Evolutionary conservation across 768 basidiomycete genomes (phyloP).

Genomic region (Gautieria morchelliformis): DNA sequence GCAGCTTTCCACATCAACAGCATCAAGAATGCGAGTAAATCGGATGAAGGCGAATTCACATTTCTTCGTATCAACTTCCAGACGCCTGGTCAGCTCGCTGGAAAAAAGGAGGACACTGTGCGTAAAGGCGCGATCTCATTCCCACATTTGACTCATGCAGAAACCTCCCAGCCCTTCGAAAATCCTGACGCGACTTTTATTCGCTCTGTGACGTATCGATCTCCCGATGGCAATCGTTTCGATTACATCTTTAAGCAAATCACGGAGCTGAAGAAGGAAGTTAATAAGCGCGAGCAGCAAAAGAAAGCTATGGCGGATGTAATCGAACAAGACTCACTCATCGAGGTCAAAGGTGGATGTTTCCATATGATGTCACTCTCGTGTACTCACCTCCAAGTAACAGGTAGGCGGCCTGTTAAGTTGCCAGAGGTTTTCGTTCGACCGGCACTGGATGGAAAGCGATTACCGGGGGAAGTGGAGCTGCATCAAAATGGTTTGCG

Average conservation of each 20-base stretch:
- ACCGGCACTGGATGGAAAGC: constrained; percentile 90
- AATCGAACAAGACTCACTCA: constrained; percentile 83
- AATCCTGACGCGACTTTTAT: constrained; percentile 95
- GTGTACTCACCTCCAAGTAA: not conserved
- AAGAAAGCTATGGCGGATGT: constrained; percentile 99
- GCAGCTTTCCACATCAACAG: constrained; percentile 98
- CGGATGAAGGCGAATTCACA: constrained; percentile 90
- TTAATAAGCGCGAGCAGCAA: constrained; percentile 94
- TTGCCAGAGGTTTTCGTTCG: constrained; percentile 89
- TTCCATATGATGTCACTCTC: not conserved
- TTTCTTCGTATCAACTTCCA: constrained; percentile 97
- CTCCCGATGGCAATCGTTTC: constrained; percentile 81
- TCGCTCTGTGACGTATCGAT: constrained; percentile 90
- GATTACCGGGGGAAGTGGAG: constrained; percentile 94
- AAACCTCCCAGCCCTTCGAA: constrained; percentile 68
- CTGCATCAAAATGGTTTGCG: constrained; percentile 96
- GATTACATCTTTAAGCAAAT: constrained; percentile 86
- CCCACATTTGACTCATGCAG: not conserved
- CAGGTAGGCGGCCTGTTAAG: constrained; percentile 62
- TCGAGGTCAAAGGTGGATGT: constrained; percentile 68
- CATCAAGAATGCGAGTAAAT: constrained; percentile 96
- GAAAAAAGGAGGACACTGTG: constrained; percentile 98
- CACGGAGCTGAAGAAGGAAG: constrained; percentile 91
- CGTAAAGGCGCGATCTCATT: constrained; percentile 15
- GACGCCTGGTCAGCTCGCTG: constrained; percentile 92